Base-by-base conservation (phyloP, 768 basidiomycete species). In the Macrolepiota dolichaula region DNA sequence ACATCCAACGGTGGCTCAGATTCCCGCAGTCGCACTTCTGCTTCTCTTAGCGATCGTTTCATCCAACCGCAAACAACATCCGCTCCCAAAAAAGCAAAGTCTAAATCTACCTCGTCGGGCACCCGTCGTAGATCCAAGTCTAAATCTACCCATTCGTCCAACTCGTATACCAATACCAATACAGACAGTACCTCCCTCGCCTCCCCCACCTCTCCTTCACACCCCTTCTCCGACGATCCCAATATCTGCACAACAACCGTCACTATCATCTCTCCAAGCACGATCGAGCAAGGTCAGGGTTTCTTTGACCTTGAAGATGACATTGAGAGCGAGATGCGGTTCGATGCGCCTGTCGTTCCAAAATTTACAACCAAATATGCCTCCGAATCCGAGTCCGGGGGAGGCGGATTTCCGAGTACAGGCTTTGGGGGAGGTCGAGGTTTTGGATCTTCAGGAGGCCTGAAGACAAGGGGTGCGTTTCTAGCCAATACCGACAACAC, bases 1-100 rank as follows among this genome's bases (percentile, higher is more conserved):
- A 70, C 67, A 3, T 71, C 68, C 25, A 65, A 71, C 10, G 76
- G 77, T 35, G 82, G 80, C 25, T 88, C 87, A 0, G 84, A 86
- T 61, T 86, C 85, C 3, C 82, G 80, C 37, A 88, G 86, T 3
- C 80, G 83, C 35, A 87, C 87, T 0, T 86, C 86, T 3, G 70
- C 81, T 3, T 85, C 84, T 0, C 50, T 73, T 27, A 69, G 65
- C 24, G 70, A 71, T 36, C 65, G 68, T 51, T 66, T 63, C 44
- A 63, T 61, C 61, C 51, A 62, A 37, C 61, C 51, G 12, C 51
- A 62, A 44, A 44, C 42, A 62, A 56, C 52, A 42, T 32, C 40
- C 17, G 51, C 59, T 3, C 29, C 47, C 24, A 56, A 63, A 50
- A 57, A 58, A 49, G 42, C 17, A 17, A 63, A 63, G 27, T 49